These are phyloP conservation scores for Excoecaria cochinchinensis DNA, from an alignment of 345 rosid genomes.

Conservation along the genomic window DNA sequence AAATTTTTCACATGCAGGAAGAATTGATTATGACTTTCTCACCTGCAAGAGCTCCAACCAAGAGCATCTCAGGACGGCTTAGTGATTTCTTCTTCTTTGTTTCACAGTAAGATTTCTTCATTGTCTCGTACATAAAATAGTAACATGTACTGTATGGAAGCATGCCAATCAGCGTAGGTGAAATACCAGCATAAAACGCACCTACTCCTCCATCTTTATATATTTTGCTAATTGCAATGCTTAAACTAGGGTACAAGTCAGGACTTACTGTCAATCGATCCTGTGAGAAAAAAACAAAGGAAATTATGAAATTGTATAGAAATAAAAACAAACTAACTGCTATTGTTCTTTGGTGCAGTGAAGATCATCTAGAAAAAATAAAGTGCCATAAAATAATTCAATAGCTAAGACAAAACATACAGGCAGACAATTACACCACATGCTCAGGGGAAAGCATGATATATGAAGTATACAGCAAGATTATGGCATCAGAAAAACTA, in stretches of 20 bases:
- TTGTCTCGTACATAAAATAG: slow-evolving; percentile 86
- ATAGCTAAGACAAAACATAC: background rate
- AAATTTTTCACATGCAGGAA: background rate
- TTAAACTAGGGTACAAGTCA: slow-evolving; percentile 76
- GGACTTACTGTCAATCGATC: slow-evolving; percentile 92
- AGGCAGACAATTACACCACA: background rate
- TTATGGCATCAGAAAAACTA: background rate
- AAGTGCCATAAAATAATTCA: background rate
- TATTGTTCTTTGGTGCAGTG: background rate
- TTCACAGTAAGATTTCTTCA: slow-evolving; percentile 71
- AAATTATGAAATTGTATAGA: background rate
- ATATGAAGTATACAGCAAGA: background rate
- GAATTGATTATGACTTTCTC: slow-evolving; percentile 17
- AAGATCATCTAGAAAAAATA: background rate
- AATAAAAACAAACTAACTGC: background rate
- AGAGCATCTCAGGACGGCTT: slow-evolving; percentile 90
- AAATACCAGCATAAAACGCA: slow-evolving; percentile 79
- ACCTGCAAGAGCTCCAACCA: slow-evolving; percentile 92
- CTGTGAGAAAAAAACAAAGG: slow-evolving; percentile 43
- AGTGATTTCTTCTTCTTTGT: slow-evolving; percentile 76
- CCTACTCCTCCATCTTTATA: slow-evolving; percentile 78
- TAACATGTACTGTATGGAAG: slow-evolving; percentile 96
- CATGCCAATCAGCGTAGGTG: slow-evolving; percentile 91
- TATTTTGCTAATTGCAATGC: slow-evolving; percentile 73
- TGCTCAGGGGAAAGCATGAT: background rate